A percentile compares a stretch with the other conserved stretches of the same genome.
Evolutionary conservation across 2,329 filamentous ascomycete genomes (phyloP).

Genomic region (Beauveria brongniartii): DNA sequence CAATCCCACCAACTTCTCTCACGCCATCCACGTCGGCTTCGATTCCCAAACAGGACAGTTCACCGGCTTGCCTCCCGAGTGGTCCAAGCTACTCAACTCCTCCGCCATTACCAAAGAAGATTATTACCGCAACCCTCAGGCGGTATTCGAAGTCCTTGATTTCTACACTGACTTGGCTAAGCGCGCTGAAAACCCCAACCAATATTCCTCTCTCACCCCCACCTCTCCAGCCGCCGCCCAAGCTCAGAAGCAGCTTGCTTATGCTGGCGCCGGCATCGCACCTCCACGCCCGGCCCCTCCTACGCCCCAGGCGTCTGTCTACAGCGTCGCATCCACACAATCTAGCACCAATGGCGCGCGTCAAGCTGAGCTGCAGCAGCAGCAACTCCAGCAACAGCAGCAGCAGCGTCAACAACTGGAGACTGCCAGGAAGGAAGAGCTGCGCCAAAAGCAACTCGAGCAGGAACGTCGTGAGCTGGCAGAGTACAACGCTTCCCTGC

Average conservation of each 20-base stretch:
- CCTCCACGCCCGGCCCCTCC: conserved; percentile 59
- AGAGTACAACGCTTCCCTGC: conserved; percentile 82
- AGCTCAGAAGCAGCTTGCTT: conserved; percentile 55
- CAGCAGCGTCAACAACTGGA: conserved; percentile 51
- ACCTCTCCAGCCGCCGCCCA: conserved; percentile 52
- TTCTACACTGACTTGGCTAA: conserved; percentile 82
- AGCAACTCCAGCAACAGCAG: conserved; percentile 41
- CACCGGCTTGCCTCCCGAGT: conserved; percentile 87
- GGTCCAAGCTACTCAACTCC: conserved; percentile 92
- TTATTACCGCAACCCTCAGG: conserved; percentile 93
- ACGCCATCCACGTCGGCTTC: conserved; percentile 95
- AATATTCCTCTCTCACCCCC: conserved; percentile 60
- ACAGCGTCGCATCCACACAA: conserved; percentile 29
- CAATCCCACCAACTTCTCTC: conserved; percentile 96
- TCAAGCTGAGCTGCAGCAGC: conserved; percentile 34
- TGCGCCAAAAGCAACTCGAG: conserved; percentile 48
- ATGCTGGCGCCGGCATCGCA: conserved; percentile 52
- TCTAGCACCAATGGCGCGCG: conserved; percentile 31
- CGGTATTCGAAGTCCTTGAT: conserved; percentile 70
- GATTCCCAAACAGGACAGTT: conserved; percentile 94
- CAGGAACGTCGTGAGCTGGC: conserved; percentile 72
- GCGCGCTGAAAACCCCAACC: conserved; percentile 60
- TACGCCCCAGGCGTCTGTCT: conserved; percentile 36
- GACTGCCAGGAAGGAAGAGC: conserved; percentile 45
- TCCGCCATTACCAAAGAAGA: conserved; percentile 98